phyloP scores from a whole-genome alignment of 169 alveolate species.

The Amoebophrya sp. region DNA sequence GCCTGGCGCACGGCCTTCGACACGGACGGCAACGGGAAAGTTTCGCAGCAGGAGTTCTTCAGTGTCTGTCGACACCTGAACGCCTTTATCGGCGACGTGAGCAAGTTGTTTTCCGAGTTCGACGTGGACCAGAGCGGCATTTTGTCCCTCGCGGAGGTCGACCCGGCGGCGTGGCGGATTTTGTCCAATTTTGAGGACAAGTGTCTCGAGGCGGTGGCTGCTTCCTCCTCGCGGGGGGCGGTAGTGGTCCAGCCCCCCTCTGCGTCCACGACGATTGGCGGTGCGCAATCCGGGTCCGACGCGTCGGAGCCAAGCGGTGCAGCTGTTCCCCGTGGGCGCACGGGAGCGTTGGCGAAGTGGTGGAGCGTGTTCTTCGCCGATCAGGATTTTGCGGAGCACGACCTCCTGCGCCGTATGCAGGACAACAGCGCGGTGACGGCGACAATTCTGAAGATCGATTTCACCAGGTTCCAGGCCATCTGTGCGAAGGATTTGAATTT shows the following conservation, averaged over 20 bases:
- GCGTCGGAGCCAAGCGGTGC: not conserved
- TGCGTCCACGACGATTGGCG: too few relatives aligned
- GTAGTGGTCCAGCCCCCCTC: too few relatives aligned
- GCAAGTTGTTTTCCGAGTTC: not conserved
- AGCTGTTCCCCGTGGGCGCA: too few relatives aligned
- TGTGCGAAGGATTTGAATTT: not conserved
- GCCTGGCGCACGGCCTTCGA: not conserved
- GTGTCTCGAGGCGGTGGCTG: not conserved
- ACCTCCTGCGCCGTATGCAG: not conserved
- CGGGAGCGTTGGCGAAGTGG: too few relatives aligned
- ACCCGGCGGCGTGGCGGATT: not conserved
- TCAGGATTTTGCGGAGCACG: not conserved
- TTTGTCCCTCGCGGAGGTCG: not conserved
- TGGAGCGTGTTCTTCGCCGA: not conserved
- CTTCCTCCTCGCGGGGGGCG: not conserved
- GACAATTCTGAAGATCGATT: not conserved
- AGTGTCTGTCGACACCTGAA: not conserved
- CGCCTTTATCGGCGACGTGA: not conserved
- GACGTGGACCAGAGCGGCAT: not conserved
- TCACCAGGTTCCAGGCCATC: not conserved
- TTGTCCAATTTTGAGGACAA: not conserved
- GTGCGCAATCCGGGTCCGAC: not conserved
- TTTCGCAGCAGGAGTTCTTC: conserved; percentile 6
- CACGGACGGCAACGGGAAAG: not conserved
- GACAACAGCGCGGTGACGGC: not conserved